Base-by-base conservation (phyloP, 306 rosid genomes). In the Quercus alba region DNA sequence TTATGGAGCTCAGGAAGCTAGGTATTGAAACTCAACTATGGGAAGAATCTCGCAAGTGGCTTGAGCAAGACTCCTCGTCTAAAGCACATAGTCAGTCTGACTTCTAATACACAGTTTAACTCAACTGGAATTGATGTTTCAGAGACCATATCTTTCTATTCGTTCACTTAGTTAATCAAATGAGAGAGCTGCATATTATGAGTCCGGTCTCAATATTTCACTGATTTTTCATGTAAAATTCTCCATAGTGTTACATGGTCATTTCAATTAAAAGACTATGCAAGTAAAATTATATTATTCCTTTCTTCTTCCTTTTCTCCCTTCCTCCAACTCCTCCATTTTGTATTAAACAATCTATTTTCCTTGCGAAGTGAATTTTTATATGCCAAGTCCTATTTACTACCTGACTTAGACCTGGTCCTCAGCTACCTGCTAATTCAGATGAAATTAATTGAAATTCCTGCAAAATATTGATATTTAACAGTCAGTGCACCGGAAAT, bases 21-120 rank as follows among this genome's bases (percentile, higher is more conserved):
- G 93, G 97, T 1, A 91, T 95, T 75, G 98, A 95, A 90, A 83
- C 74, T 63, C 91, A 91, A 75, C 74, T 93, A 41, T 95, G 98
- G 98, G 92, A 89, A 81, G 87, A 75, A 87, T 86, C 98, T 81
- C 99, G 97, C 63, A 86, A 14, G 74, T 94, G 85, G 81, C 86
- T 93, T 67, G 94, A 93, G 81, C 77, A 55, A 33, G 75, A 84
- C 77, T 80, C 85, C 51, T 79, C 74, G 69, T 73, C 80, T 70
- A 76, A 62, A 80, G 49, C 55, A 9, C 72, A 6, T 15, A 80
- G 70, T 30, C 99, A 79, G 70, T 80, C 90, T 55, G 90, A 90
- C 77, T 91, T 89, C 75, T 93, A 78, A 92, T 46, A 51, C 28
- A 72, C 26, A 64, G 25, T 72, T 25, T 4, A 51, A 64, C 20